Percentiles rank a stretch among this genome's conserved stretches.
Conservation (phyloP, 805 yeast species). For the Cyberlindnera euphorbiae region DNA sequence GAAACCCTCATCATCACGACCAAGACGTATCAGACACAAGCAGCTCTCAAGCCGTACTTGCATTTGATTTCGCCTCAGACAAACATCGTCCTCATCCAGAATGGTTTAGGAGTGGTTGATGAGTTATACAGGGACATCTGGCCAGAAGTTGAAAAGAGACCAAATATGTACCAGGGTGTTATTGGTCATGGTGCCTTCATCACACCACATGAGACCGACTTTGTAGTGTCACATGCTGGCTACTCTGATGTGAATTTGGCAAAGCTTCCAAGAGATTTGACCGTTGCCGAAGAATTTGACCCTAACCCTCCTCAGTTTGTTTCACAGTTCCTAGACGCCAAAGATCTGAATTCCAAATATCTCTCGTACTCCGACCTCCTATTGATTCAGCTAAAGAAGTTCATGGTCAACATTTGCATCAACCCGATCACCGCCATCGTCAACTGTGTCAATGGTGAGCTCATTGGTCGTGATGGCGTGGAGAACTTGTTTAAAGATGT, state of each 20-base stretch:
- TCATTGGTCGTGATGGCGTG: constrained; percentile 48
- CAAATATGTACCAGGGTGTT: constrained; percentile 68
- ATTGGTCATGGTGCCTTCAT: constrained; percentile 81
- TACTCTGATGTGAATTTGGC: constrained; percentile 59
- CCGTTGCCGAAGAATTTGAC: constrained; percentile 6
- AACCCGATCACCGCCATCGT: constrained; percentile 78
- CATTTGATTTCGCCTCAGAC: constrained; percentile 46
- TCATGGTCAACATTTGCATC: constrained; percentile 75
- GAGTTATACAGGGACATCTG: constrained; percentile 48
- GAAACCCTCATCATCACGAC: constrained; percentile 68
- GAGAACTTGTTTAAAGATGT: constrained; percentile 29
- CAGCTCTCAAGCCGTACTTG: constrained; percentile 54
- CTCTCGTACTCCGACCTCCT: constrained; percentile 44
- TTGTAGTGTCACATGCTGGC: constrained; percentile 60
- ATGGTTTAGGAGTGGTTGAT: constrained; percentile 82
- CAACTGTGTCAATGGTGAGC: constrained; percentile 74
- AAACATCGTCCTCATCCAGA: constrained; percentile 70
- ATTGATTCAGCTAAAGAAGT: constrained; percentile 65
- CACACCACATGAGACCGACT: constrained; percentile 17
- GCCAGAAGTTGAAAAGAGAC: constrained; percentile 43
- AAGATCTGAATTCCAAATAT: constrained; percentile 27
- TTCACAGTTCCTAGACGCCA: constrained; percentile 24
- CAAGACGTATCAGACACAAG: constrained; percentile 68
- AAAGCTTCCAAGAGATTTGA: constrained; percentile 40
- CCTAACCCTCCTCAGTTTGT: constrained; percentile 21